These are phyloP conservation scores for Spinacia oleracea DNA, from an alignment of 179 eudicot genomes.

Conservation along the genomic window DNA sequence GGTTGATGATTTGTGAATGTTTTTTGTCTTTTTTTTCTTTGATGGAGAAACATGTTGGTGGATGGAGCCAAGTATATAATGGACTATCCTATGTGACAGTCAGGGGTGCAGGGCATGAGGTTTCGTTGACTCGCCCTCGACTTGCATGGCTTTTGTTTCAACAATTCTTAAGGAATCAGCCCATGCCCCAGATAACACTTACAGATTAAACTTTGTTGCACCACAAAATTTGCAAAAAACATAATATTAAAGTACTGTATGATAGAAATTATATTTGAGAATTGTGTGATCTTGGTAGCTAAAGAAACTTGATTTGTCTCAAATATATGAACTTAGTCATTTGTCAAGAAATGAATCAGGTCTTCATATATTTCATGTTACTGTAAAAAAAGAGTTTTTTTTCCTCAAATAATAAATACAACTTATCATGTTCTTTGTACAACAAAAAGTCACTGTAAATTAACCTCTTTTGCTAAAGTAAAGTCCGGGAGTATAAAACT, in stretches of 20 bases:
- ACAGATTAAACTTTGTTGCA: constrained; percentile 6
- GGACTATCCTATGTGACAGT: too few relatives aligned
- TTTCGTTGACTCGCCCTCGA: too few relatives aligned
- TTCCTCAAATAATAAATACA: constrained; percentile 10
- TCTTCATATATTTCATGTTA: background rate
- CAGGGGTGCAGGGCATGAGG: too few relatives aligned
- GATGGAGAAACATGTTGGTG: constrained; percentile 29
- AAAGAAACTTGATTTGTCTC: background rate
- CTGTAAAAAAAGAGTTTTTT: background rate
- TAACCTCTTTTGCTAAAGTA: background rate
- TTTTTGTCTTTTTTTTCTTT: background rate
- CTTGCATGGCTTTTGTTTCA: too few relatives aligned
- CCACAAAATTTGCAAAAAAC: background rate
- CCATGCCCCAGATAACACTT: constrained; percentile 37
- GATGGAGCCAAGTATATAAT: constrained; percentile 37
- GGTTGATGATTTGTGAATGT: background rate
- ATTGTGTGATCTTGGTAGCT: background rate
- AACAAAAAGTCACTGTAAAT: background rate
- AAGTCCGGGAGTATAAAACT: background rate
- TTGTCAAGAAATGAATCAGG: background rate
- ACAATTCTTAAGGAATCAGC: too few relatives aligned
- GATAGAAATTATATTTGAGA: constrained; percentile 1
- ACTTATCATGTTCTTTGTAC: constrained; percentile 2
- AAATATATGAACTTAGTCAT: background rate
- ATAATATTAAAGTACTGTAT: background rate